Evolutionary conservation across 2,329 filamentous ascomycete genomes (phyloP).

Genomic region (Daldinia sp.): DNA sequence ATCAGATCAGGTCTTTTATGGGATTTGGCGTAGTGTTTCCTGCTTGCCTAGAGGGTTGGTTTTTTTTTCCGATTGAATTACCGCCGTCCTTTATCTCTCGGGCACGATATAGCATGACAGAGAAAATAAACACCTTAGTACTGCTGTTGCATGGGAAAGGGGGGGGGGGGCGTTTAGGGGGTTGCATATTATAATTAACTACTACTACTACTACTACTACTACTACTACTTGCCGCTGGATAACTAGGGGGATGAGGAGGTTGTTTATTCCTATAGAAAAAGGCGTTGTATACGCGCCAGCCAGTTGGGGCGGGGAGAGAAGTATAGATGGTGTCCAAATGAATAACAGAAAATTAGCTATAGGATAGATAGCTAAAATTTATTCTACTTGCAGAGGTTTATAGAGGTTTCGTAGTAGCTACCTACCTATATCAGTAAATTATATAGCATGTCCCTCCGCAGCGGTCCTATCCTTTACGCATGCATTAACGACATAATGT

Average conservation of each 20-base stretch:
- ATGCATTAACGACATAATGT: neutral
- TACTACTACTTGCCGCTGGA: neutral
- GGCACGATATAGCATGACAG: neutral
- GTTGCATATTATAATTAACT: conserved; percentile 4
- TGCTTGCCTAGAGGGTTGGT: neutral
- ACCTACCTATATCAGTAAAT: neutral
- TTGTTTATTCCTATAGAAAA: conserved; percentile 5
- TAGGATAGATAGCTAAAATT: neutral
- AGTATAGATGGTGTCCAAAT: conserved; percentile 15
- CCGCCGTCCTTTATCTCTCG: neutral
- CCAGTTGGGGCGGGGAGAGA: neutral
- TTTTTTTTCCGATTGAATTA: neutral
- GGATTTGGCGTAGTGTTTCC: neutral
- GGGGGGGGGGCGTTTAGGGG: conserved; percentile 23
- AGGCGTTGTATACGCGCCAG: neutral
- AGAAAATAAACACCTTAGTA: neutral
- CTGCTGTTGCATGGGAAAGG: conserved; percentile 6
- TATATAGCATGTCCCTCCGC: neutral
- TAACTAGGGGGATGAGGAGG: neutral
- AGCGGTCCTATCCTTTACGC: neutral
- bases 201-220: neutral
- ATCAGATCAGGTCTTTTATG: neutral
- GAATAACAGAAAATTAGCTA: conserved; percentile 16
- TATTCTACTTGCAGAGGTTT: neutral
- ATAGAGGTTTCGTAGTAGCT: neutral